Evolutionary conservation across 1,284 basidiomycete genomes (phyloP).

Genomic region (Trametes hirsuta): DNA sequence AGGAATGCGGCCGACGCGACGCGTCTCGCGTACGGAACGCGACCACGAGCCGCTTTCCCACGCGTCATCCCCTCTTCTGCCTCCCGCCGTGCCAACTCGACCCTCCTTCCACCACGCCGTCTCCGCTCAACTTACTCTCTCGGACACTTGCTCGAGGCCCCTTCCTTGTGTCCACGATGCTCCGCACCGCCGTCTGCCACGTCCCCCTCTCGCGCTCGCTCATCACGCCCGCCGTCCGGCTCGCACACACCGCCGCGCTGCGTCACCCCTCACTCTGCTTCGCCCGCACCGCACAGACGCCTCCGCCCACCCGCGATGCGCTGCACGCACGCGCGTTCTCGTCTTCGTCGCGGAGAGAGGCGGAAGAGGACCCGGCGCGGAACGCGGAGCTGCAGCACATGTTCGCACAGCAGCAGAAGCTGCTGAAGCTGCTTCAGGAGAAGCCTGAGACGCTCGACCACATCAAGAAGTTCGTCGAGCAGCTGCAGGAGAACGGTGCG

Average conservation of each 20-base stretch:
- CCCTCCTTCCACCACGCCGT: not conserved
- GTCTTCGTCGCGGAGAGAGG: constrained; percentile 21
- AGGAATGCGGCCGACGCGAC: constrained; percentile 19
- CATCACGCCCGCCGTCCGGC: constrained; percentile 15
- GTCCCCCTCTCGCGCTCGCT: constrained; percentile 16
- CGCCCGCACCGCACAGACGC: constrained; percentile 1
- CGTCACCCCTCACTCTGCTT: constrained; percentile 14
- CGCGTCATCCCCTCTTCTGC: constrained; percentile 3
- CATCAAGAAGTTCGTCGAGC: constrained; percentile 47
- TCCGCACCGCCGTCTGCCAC: constrained; percentile 14
- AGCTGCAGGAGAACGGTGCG: constrained; percentile 57
- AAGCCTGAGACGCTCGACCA: constrained; percentile 55
- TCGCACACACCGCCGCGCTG: constrained; percentile 17
- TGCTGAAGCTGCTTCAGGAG: constrained; percentile 53
- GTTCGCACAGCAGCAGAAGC: constrained; percentile 46
- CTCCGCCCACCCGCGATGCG: constrained; percentile 11
- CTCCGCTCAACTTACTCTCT: not conserved
- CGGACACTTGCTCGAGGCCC: not conserved
- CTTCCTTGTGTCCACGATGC: not conserved
- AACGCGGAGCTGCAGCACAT: constrained; percentile 39
- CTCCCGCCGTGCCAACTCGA: not conserved
- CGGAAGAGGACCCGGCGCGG: constrained; percentile 36
- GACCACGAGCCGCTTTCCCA: constrained; percentile 26
- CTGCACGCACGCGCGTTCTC: constrained; percentile 23
- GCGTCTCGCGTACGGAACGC: constrained; percentile 23